Evolutionary conservation across 139 green algal genomes (phyloP).

Genomic region (Nannochloris sp.): DNA sequence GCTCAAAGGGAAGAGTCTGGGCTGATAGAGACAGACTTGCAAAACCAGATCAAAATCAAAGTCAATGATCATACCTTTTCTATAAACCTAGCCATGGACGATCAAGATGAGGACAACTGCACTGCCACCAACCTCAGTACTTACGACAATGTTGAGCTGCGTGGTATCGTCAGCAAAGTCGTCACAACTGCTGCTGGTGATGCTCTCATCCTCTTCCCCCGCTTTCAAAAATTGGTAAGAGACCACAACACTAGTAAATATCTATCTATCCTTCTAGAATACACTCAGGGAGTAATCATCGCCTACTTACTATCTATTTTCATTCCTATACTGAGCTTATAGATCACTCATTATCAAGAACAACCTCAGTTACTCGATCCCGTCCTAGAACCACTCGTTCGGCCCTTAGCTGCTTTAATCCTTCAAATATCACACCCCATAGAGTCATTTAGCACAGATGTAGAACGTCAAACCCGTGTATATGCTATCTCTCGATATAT

Average conservation of each 20-base stretch:
- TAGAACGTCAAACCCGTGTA: slow-evolving; percentile 11
- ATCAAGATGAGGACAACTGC: neutral
- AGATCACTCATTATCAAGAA: slow-evolving; percentile 93
- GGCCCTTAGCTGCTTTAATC: slow-evolving; percentile 46
- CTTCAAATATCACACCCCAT: neutral
- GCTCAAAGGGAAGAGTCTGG: too few relatives aligned
- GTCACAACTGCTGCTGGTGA: slow-evolving; percentile 16
- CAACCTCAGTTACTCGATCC: slow-evolving; percentile 90
- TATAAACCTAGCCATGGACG: neutral
- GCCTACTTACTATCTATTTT: neutral
- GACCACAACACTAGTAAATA: neutral
- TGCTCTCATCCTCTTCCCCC: slow-evolving; percentile 17
- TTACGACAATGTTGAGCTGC: slow-evolving; percentile 27
- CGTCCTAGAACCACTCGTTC: slow-evolving; percentile 70
- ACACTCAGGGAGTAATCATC: neutral
- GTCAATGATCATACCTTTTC: too few relatives aligned
- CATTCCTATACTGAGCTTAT: neutral
- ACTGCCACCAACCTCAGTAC: neutral
- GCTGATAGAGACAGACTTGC: too few relatives aligned
- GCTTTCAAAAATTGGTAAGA: slow-evolving; percentile 51
- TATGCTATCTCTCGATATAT: slow-evolving; percentile 56
- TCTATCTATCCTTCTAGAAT: neutral
- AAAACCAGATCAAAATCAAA: too few relatives aligned
- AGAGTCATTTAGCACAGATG: neutral
- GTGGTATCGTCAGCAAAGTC: slow-evolving; percentile 26